phyloP scores from a whole-genome alignment of 192 early-diverging fungal genomes.

The Linnemannia exigua region DNA sequence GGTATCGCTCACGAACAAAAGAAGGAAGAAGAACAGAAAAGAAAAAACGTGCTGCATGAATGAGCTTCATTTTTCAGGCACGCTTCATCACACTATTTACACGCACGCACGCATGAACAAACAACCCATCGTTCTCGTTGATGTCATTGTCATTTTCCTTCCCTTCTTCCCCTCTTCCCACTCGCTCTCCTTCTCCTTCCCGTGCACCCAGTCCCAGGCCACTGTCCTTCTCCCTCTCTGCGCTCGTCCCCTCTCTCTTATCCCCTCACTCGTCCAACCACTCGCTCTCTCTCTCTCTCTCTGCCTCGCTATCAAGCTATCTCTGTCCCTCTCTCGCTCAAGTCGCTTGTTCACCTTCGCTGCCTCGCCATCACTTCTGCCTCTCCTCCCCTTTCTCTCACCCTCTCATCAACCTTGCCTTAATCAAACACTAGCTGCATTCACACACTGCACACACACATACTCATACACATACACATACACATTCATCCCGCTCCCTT shows the following conservation, averaged over 20 bases:
- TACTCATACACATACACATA: no score
- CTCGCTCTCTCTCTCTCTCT: slow-evolving; percentile 2
- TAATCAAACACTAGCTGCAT: not conserved
- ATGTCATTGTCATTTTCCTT: slow-evolving; percentile 6
- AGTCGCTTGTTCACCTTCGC: not conserved
- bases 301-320: no score
- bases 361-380: not conserved
- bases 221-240: not conserved
- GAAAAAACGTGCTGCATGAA: not conserved
- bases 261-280: not conserved
- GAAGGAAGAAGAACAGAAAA: not conserved
- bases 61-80: not conserved
- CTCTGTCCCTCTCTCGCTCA: not conserved
- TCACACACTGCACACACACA: not conserved
- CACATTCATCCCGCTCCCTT: no score
- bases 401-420: not conserved
- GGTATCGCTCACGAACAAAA: not conserved
- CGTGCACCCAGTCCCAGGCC: not conserved
- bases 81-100: not conserved
- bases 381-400: not conserved
- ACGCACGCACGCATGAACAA: not conserved
- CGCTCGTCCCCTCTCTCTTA: not conserved
- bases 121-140: not conserved
- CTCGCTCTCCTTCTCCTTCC: not conserved
- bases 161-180: not conserved